Evolutionary conservation across 2,329 filamentous ascomycete species (phyloP).

Genomic region (Rhynchosporium graminicola): DNA sequence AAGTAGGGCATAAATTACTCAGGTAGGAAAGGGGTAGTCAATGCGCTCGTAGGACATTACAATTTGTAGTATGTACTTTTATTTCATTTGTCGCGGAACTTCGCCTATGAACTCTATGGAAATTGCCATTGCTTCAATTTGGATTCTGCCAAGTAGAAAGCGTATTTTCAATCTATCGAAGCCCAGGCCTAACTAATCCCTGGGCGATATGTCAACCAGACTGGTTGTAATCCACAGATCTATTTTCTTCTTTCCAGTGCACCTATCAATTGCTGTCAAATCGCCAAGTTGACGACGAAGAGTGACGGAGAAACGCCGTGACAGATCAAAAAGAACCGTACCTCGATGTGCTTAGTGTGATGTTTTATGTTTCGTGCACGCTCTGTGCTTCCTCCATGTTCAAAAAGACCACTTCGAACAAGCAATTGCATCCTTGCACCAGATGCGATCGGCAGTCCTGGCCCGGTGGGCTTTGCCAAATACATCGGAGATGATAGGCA

Average conservation of each 20-base stretch:
- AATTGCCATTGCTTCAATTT: too few species aligned
- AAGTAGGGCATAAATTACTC: too few species aligned
- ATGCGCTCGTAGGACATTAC: too few species aligned
- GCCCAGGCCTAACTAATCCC: too few species aligned
- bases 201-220: too few species aligned
- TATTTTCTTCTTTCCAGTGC: neutral
- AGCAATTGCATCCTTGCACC: conserved; percentile 9
- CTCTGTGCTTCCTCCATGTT: conserved; percentile 3
- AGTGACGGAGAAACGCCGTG: neutral
- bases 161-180: neutral
- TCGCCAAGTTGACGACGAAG: neutral
- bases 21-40: too few species aligned
- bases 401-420: conserved; percentile 1
- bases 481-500: neutral
- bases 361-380: conserved; percentile 8
- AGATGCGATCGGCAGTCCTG: neutral
- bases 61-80: too few species aligned
- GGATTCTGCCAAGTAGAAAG: neutral
- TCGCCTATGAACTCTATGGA: too few species aligned
- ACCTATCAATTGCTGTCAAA: neutral
- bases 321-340: neutral
- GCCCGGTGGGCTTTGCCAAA: neutral
- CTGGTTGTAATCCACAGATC: too few species aligned
- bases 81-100: too few species aligned
- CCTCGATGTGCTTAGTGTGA: conserved; percentile 5